Percentiles rank a stretch among this genome's conserved stretches.
phyloP scores from a whole-genome alignment of 2,329 filamentous ascomycete species.

The Botrytis porri region DNA sequence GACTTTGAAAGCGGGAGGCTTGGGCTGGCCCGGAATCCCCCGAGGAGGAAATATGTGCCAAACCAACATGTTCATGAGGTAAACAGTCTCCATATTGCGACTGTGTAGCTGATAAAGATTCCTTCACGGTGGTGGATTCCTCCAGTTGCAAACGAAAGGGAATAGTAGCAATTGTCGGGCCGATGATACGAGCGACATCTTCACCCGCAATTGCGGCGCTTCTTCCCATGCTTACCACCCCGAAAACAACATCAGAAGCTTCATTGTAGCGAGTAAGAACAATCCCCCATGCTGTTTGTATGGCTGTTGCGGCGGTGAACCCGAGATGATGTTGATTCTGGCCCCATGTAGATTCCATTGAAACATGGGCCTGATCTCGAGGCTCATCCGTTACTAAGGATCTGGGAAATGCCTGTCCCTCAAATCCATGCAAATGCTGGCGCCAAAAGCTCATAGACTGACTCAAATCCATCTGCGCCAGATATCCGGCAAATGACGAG shows the following conservation, averaged over 20 bases:
- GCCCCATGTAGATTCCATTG: neutral
- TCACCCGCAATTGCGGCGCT: slow-evolving; percentile 30
- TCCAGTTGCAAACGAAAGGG: neutral
- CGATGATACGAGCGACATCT: neutral
- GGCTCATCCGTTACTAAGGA: neutral
- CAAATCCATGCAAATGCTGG: neutral
- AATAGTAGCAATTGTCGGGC: neutral
- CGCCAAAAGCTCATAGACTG: neutral
- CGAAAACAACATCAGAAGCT: slow-evolving; percentile 42
- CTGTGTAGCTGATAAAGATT: neutral
- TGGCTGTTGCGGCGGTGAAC: neutral
- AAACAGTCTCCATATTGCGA: neutral
- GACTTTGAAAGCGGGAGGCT: neutral
- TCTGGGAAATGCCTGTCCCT: neutral
- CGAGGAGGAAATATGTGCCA: neutral
- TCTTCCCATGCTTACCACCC: slow-evolving; percentile 44
- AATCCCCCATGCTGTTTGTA: slow-evolving; percentile 40
- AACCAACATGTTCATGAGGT: neutral
- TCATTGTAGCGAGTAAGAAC: slow-evolving; percentile 41
- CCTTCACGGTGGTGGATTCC: neutral
- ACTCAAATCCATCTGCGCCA: neutral
- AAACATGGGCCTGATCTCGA: neutral
- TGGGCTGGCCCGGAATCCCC: neutral
- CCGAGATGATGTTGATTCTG: neutral
- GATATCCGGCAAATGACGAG: neutral